Conservation (phyloP, 306 rosid species). For the apple (Malus domestica) region DNA sequence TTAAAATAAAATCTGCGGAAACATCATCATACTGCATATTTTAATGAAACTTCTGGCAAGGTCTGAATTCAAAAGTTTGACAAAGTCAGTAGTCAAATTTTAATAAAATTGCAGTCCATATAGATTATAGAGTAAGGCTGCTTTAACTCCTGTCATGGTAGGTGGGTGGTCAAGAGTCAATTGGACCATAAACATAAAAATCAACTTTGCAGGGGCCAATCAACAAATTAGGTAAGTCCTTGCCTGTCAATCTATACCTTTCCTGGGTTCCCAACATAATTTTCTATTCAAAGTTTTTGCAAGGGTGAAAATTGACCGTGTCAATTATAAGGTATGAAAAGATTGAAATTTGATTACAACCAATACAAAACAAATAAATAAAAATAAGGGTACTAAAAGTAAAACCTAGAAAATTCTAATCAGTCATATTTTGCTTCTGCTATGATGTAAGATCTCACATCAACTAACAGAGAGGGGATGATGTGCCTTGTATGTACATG, state of each 20-base stretch:
- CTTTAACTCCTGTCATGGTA: too few relatives aligned
- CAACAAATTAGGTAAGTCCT: not conserved
- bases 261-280: not conserved
- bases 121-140: not conserved
- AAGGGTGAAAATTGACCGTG: not conserved
- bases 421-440: not conserved
- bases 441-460: too few relatives aligned
- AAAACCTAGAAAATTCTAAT: not conserved
- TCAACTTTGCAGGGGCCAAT: not conserved
- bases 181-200: too few relatives aligned
- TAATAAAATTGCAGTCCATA: not conserved
- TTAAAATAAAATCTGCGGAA: not conserved
- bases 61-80: not conserved
- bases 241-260: not conserved
- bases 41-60: not conserved
- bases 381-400: not conserved
- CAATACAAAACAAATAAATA: not conserved
- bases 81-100: not conserved
- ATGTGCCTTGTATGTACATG: too few relatives aligned
- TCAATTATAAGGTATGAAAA: too few relatives aligned
- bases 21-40: not conserved
- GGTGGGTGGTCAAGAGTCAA: not conserved
- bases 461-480: fast-evolving
- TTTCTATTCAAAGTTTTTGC: not conserved
- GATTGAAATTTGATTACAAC: too few relatives aligned